phyloP scores from a whole-genome alignment of 768 basidiomycete genomes.

The Gloeopeniophorella convolvens region DNA sequence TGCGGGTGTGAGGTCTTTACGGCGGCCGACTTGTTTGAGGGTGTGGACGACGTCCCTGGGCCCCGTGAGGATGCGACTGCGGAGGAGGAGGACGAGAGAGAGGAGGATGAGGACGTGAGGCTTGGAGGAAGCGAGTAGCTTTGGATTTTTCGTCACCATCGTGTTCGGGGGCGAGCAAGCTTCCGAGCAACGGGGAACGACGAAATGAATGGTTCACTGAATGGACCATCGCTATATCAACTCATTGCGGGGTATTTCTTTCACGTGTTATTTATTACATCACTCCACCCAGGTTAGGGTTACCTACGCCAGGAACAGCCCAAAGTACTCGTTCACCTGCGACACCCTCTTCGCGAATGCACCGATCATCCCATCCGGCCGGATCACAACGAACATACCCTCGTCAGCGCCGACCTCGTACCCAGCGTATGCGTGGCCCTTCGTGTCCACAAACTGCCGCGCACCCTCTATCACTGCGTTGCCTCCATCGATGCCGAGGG shows the following conservation, averaged over 20 bases:
- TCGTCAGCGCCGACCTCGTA: slow-evolving; percentile 4
- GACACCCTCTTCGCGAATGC: neutral
- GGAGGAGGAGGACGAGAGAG: slow-evolving; percentile 8
- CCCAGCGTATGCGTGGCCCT: slow-evolving; percentile 10
- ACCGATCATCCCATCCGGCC: slow-evolving; percentile 15
- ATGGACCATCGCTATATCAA: too few species aligned
- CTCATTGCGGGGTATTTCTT: too few species aligned
- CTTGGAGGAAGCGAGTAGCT: neutral
- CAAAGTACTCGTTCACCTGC: neutral
- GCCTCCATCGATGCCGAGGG: too few species aligned
- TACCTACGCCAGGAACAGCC: neutral
- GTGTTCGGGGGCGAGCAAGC: neutral
- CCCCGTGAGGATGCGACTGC: slow-evolving; percentile 14
- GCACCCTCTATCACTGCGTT: too few species aligned
- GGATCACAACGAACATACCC: neutral
- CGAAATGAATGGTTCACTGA: too few species aligned
- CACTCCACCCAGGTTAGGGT: neutral
- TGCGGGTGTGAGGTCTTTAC: slow-evolving; percentile 22
- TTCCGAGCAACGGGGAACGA: too few species aligned
- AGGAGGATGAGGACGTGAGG: slow-evolving; percentile 6
- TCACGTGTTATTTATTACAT: too few species aligned
- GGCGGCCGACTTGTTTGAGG: neutral
- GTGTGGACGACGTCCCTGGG: slow-evolving; percentile 12
- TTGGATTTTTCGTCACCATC: neutral
- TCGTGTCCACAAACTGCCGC: neutral